Evolutionary conservation across 1,139 yeast genomes (phyloP).

Genomic region (Yamadazyma blattariae): DNA sequence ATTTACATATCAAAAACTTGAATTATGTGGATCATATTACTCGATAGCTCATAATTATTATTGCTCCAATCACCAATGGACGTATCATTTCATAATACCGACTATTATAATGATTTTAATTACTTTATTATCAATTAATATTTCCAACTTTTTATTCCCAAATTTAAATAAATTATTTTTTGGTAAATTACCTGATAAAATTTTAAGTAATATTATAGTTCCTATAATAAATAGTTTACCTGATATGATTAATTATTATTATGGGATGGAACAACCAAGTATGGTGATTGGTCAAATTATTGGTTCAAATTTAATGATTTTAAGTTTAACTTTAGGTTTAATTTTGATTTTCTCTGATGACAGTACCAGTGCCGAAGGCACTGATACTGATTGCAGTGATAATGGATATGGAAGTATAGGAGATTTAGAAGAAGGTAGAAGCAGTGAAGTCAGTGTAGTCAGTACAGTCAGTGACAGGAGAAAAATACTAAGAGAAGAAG

Average conservation of each 20-base stretch:
- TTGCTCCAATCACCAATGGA: neutral
- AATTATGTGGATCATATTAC: constrained; percentile 1
- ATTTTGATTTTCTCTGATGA: constrained; percentile 16
- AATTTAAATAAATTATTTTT: constrained; percentile 30
- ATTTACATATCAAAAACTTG: too few species aligned
- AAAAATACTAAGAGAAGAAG: neutral
- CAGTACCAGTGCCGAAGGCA: too few species aligned
- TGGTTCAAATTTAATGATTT: constrained; percentile 36
- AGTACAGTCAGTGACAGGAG: too few species aligned
- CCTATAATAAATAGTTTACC: constrained; percentile 42
- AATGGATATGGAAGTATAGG: too few species aligned
- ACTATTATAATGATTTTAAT: constrained; percentile 7
- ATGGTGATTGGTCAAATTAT: constrained; percentile 41
- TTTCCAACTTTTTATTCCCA: constrained; percentile 34
- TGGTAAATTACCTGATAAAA: constrained; percentile 25
- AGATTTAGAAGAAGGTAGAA: too few species aligned
- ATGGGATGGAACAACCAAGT: constrained; percentile 31
- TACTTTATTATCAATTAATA: constrained; percentile 27
- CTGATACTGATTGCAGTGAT: too few species aligned
- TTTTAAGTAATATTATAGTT: constrained; percentile 34
- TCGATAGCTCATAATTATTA: constrained; percentile 1
- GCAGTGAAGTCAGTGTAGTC: too few species aligned
- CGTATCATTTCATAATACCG: constrained; percentile 10
- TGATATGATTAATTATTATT: constrained; percentile 37
- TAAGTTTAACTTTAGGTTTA: constrained; percentile 35